Percentiles rank a stretch among this genome's conserved stretches.
phyloP scores from a whole-genome alignment of 371 early-diverging fungal genomes.

The Mucor racemosus region DNA sequence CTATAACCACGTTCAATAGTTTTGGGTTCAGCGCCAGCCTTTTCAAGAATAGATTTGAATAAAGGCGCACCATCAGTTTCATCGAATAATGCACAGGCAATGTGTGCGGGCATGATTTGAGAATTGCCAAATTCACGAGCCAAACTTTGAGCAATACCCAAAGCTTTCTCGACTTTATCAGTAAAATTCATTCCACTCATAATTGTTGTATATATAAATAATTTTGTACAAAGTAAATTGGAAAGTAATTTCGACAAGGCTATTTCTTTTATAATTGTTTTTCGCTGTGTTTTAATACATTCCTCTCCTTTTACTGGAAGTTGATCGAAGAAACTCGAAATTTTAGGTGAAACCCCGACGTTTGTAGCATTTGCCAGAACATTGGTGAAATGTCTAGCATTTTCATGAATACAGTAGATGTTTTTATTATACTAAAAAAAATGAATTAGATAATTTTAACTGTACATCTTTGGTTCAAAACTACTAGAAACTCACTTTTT shows the following conservation, averaged over 20 bases:
- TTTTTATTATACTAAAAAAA: background rate
- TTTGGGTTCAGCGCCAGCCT: conserved; percentile 81
- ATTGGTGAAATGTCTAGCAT: conserved; percentile 3
- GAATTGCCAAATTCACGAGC: conserved; percentile 82
- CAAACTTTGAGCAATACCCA: conserved; percentile 68
- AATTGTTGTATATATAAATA: conserved; percentile 13
- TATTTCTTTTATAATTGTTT: conserved; percentile 11
- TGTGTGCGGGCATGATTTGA: conserved; percentile 81
- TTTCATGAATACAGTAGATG: background rate
- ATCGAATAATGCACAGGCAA: conserved; percentile 82
- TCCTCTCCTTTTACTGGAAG: conserved; percentile 8
- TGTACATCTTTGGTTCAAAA: too few species aligned
- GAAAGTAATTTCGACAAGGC: background rate
- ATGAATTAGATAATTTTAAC: too few species aligned
- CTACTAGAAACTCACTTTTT: background rate
- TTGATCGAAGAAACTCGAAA: conserved; percentile 18
- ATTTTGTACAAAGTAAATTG: conserved; percentile 6
- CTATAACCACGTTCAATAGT: conserved; percentile 80
- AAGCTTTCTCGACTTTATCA: conserved; percentile 81
- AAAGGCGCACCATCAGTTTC: conserved; percentile 66
- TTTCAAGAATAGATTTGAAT: conserved; percentile 75
- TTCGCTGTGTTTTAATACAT: conserved; percentile 7
- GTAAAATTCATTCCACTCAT: conserved; percentile 81
- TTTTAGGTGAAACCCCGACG: conserved; percentile 3
- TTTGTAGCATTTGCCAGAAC: conserved; percentile 5